Evolutionary conservation across 2,329 filamentous ascomycete species (phyloP), one percentile per base, ranked within the genome.

Genomic region (Basipetospora sp.): DNA sequence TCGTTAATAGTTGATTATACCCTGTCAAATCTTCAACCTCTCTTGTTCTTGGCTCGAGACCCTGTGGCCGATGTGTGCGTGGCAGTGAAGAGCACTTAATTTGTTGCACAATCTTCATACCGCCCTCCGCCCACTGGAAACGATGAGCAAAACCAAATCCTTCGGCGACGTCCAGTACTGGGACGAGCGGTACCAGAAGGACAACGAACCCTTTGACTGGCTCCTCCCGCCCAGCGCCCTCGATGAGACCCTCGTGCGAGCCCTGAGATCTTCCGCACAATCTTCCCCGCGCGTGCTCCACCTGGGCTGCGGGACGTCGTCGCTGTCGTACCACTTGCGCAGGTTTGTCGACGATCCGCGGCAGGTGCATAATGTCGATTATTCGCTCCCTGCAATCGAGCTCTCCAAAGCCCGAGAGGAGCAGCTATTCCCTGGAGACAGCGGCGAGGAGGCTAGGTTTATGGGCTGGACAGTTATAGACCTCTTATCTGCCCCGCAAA

Each of bases 361-460:
- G 3, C 36, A 34, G 22, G 36, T 38, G 14, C 30, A 38, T 8
- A 38, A 38, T 25, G 28, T 31, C 22, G 36, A 38, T 22, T 38
- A 32, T 19, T 38, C 36, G 14, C 16, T 11, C 19, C 36, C 30
- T 15, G 30, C 30, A 5, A 38, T 38, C 20, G 22, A 33, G 18
- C 19, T 34, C 5, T 14, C 30, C 19, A 27, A 13, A 33, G 8
- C 20, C 15, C 13, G 36, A 38, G 13, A 6, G 15, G 19, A 31
- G 28, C 8, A 10, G 33, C 15, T 28, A 32, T 10, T n/a, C n/a
- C n/a, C n/a, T n/a, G n/a, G n/a, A n/a, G 30, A 22, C 2, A 13
- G 15, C n/a, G 36, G 11, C 22, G 34, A 9, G 9, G 13, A 25
- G 9, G 5, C 8, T 3, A 14, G 17, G 28, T 19, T 9, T 6